phyloP scores from a whole-genome alignment of 1,284 basidiomycete species.

The Rhodotorula sp. region DNA sequence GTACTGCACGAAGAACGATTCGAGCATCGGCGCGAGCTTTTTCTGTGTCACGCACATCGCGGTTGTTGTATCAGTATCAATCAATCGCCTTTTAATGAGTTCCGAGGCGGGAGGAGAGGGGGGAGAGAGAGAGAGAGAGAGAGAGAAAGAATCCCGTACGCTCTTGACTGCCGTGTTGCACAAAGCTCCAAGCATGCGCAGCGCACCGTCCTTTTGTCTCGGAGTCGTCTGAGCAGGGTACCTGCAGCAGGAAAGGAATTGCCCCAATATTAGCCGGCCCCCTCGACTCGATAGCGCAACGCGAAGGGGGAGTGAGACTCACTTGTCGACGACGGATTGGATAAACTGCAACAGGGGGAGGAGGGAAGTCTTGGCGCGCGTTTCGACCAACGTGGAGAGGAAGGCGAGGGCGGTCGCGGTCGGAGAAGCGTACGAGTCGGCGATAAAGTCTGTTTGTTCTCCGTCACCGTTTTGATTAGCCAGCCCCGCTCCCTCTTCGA shows the following conservation, averaged over 20 bases:
- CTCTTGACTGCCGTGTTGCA: constrained; percentile 48
- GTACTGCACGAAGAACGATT: constrained; percentile 68
- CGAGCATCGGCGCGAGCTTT: constrained; percentile 70
- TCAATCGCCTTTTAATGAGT: no score
- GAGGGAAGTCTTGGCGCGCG: constrained; percentile 73
- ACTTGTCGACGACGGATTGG: constrained; percentile 67
- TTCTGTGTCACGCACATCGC: constrained; percentile 51
- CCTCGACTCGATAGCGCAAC: no score
- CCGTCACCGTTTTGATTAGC: no score
- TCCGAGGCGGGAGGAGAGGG: no score
- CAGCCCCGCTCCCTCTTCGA: no score
- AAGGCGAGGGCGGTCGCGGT: constrained; percentile 74
- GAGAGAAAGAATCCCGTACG: background rate
- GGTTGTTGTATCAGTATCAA: no score
- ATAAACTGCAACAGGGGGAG: constrained; percentile 73
- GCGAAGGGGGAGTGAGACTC: constrained; percentile 46
- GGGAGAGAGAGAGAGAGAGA: background rate
- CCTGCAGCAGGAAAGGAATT: constrained; percentile 14
- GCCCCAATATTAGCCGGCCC: no score
- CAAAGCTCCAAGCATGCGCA: constrained; percentile 74
- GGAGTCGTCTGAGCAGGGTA: constrained; percentile 48
- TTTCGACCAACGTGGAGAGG: constrained; percentile 70
- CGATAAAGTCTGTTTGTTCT: constrained; percentile 63
- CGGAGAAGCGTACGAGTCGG: constrained; percentile 66
- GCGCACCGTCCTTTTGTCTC: constrained; percentile 72